Base-by-base conservation (phyloP, 345 rosid genomes). In the Aegle marmelos region DNA sequence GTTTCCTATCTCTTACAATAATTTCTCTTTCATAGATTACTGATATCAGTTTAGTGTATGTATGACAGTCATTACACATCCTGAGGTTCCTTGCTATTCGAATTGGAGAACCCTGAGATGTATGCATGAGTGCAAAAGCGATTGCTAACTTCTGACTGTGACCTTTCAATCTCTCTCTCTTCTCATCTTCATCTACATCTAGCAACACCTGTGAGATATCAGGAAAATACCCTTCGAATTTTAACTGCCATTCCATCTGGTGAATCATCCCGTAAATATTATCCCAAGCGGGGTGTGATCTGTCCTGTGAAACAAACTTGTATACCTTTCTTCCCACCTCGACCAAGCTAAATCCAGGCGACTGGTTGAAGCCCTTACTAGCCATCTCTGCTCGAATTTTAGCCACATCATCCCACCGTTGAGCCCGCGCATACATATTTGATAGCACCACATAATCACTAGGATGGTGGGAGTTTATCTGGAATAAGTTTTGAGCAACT, bases 161-260 rank as follows among this genome's bases (percentile, higher is more conserved):
- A 28, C 87, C 92, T 91, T 82, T 93, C 81, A 93, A 68, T 79
- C 91, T 93, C 30, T 89, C 75, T 80, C 75, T 80, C 80, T 91
- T 91, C 81, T 93, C 94, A 64, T 90, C 89, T 79, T 90, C 94
- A 34, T 88, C 90, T 58, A 88, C 90, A 39, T 91, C 84, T 14
- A 88, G 62, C 82, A 86, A 70, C 78, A 90, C 87, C 79, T 89
- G 91, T 59, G 89, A 87, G 59, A 85, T 74, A 45, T 93, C 94
- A 5, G 93, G 87, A 19, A 70, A 37, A 68, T 93, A 93, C 11
- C 98, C 98, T 82, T 93, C 94, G 28, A 93, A 93, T 74, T 85
- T 90, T 82, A 93, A 77, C 81, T 93, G 98, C 98, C 98, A 91
- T 82, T 90, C 96, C 94, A 90, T 91, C 81, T 93, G 96, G 84